Percentiles rank a stretch among this genome's conserved stretches.
These are phyloP conservation scores for Mortierella antarctica DNA, from an alignment of 192 early-diverging fungal genomes.

Conservation along the genomic window DNA sequence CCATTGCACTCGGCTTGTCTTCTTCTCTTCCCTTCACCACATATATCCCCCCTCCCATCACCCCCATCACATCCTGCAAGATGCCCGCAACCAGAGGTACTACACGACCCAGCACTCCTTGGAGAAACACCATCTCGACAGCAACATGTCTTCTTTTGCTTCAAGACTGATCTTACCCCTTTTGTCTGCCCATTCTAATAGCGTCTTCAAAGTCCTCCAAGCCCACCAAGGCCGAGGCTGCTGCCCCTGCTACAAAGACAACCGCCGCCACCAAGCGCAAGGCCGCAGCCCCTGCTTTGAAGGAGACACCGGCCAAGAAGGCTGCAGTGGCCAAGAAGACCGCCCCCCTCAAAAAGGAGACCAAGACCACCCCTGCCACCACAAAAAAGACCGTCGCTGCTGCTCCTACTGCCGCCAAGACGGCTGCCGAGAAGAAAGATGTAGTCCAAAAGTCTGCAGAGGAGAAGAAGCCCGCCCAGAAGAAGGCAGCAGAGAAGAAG, in stretches of 20 bases:
- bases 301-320: constrained; percentile 44
- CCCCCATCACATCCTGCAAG: no score
- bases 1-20: background rate
- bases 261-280: constrained; percentile 32
- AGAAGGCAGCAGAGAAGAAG: constrained; percentile 14
- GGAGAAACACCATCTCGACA: no score
- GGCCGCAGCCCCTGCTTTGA: constrained; percentile 23
- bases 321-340: constrained; percentile 4
- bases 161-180: background rate
- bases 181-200: background rate
- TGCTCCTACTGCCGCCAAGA: constrained; percentile 8
- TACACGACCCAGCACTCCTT: background rate
- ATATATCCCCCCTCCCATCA: background rate
- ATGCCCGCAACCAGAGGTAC: constrained; percentile 18
- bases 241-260: constrained; percentile 8
- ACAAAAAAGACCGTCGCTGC: constrained; percentile 17
- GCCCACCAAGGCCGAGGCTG: constrained; percentile 12
- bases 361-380: constrained; percentile 40
- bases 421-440: constrained; percentile 38
- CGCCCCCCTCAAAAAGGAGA: constrained; percentile 44
- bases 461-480: constrained; percentile 5
- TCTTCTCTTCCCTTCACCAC: background rate
- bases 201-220: constrained; percentile 15
- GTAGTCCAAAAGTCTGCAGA: constrained; percentile 39
- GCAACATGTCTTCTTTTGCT: background rate